Percentiles rank a stretch among this genome's conserved stretches.
Evolutionary conservation across 371 early-diverging fungal species (phyloP).

Genomic region (Sporodiniella umbellata): DNA sequence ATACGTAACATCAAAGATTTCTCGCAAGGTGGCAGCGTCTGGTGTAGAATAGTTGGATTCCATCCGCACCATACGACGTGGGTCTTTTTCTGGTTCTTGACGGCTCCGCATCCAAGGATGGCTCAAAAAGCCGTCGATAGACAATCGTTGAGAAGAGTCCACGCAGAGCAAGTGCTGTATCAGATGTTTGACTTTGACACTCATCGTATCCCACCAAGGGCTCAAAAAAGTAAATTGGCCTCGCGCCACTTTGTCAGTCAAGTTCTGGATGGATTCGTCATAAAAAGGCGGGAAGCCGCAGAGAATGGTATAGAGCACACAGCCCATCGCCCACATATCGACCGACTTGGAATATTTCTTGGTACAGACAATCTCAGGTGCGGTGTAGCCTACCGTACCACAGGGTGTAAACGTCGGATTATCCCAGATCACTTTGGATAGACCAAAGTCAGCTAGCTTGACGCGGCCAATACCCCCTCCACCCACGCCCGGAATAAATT

Average conservation of each 20-base stretch:
- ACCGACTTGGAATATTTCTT: constrained; percentile 80
- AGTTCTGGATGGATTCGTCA: constrained; percentile 70
- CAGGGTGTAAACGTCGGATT: constrained; percentile 85
- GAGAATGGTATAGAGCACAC: constrained; percentile 85
- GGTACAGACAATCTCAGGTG: constrained; percentile 87
- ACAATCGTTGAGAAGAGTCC: constrained; percentile 77
- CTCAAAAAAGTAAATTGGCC: constrained; percentile 76
- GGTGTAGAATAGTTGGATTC: constrained; percentile 32
- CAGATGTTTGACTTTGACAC: constrained; percentile 71
- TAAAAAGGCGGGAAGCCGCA: constrained; percentile 93
- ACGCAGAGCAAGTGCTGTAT: constrained; percentile 79
- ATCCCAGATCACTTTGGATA: constrained; percentile 82
- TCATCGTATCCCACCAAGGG: constrained; percentile 91
- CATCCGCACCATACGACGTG: neutral
- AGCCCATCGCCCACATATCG: constrained; percentile 95
- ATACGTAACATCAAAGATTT: constrained; percentile 58
- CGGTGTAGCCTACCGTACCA: constrained; percentile 91
- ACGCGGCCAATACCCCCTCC: constrained; percentile 82
- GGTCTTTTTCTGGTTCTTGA: neutral
- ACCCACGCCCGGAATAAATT: constrained; percentile 68
- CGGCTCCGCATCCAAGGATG: constrained; percentile 13
- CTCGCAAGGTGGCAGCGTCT: constrained; percentile 52
- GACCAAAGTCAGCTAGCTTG: constrained; percentile 86
- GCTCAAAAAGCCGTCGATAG: constrained; percentile 69
- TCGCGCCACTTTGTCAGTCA: constrained; percentile 75